Conservation (phyloP, 352 stramenopile species). For the Albugo laibachii region DNA sequence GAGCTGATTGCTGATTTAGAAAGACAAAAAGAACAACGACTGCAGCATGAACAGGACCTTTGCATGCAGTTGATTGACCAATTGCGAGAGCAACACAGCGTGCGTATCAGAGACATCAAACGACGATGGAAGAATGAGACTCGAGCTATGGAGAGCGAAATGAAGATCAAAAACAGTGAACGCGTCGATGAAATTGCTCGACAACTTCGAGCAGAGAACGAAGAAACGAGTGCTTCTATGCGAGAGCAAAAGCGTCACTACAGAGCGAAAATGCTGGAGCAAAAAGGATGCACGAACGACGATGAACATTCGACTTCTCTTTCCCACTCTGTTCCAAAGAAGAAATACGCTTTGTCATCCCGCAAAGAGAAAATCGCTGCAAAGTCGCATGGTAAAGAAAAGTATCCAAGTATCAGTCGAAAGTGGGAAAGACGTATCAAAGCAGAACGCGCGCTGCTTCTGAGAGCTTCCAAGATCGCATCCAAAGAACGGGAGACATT, state of each 20-base stretch:
- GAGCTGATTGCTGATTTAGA: constrained; percentile 41
- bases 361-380: too few relatives aligned
- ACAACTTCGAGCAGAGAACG: background rate
- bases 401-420: too few relatives aligned
- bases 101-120: constrained; percentile 6
- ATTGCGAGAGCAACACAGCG: constrained; percentile 5
- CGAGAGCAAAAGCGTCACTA: constrained; percentile 5
- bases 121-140: background rate
- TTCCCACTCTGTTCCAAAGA: too few relatives aligned
- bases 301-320: too few relatives aligned
- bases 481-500: constrained; percentile 25
- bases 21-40: constrained; percentile 21
- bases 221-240: background rate
- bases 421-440: constrained; percentile 9
- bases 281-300: constrained; percentile 16
- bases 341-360: too few relatives aligned
- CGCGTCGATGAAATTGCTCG: background rate
- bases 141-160: background rate
- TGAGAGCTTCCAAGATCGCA: constrained; percentile 20
- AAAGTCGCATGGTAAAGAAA: too few relatives aligned
- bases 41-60: constrained; percentile 40
- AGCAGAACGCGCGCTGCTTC: constrained; percentile 23
- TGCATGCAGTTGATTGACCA: constrained; percentile 3
- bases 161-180: background rate
- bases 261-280: background rate